Percentiles rank a stretch among this genome's conserved stretches.
Evolutionary conservation across 176 grass and related monocot species (phyloP).

Genomic region (Aegilops umbellulata): DNA sequence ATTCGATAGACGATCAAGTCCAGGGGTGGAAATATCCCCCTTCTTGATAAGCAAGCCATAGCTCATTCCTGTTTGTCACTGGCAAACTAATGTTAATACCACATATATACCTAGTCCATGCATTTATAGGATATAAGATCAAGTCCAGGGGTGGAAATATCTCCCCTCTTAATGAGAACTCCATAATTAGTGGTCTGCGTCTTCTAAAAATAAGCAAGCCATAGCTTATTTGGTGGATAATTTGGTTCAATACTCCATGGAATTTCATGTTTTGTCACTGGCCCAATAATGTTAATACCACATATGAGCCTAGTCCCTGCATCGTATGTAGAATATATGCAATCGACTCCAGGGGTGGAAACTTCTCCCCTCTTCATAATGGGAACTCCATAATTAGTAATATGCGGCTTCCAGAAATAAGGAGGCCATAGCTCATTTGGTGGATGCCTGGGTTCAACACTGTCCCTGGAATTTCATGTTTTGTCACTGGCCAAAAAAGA

Average conservation of each 20-base stretch:
- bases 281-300: background rate
- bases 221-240: background rate
- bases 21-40: background rate
- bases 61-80: background rate
- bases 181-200: background rate
- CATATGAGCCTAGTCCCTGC: background rate
- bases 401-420: constrained; percentile 9
- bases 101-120: background rate
- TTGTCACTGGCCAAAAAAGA: background rate
- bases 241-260: background rate
- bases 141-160: background rate
- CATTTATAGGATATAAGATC: background rate
- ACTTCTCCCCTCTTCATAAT: background rate
- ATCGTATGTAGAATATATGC: background rate
- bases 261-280: background rate
- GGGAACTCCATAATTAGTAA: constrained; percentile 3
- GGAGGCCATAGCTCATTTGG: background rate
- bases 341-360: background rate
- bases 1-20: background rate
- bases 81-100: background rate
- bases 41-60: background rate
- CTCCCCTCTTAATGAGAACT: background rate
- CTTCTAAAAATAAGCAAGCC: background rate
- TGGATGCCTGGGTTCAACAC: background rate
- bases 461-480: background rate